A percentile compares a stretch with the other conserved stretches of the same genome.
phyloP scores from a whole-genome alignment of 1,284 basidiomycete species.

The Leccinum fuscescens region DNA sequence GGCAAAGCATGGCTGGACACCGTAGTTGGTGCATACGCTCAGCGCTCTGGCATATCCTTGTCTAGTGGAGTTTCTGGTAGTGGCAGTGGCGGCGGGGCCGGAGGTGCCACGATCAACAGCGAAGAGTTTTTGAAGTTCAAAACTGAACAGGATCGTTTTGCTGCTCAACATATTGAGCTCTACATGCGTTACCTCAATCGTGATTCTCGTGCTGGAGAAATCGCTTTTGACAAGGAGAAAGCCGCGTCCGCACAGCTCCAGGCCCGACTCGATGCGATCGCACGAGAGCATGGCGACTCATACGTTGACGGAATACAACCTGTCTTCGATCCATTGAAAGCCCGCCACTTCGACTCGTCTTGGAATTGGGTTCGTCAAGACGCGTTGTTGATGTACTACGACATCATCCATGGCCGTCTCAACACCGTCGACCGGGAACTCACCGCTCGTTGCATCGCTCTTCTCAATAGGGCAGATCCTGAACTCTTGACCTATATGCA shows the following conservation, averaged over 20 bases:
- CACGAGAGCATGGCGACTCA: conserved; percentile 86
- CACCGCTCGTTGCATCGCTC: conserved; percentile 94
- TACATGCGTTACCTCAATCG: conserved; percentile 95
- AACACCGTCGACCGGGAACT: conserved; percentile 93
- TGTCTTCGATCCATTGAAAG: conserved; percentile 91
- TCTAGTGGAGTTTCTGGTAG: conserved; percentile 63
- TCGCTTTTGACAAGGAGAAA: conserved; percentile 86
- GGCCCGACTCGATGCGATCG: conserved; percentile 83
- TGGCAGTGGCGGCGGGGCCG: conserved; percentile 59
- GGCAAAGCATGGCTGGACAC: conserved; percentile 93
- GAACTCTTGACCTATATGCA: conserved; percentile 93
- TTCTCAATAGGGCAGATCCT: conserved; percentile 96
- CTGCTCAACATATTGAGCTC: conserved; percentile 90
- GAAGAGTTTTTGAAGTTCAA: conserved; percentile 98
- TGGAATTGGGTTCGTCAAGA: conserved; percentile 99
- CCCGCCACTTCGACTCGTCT: conserved; percentile 95
- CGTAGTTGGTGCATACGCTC: conserved; percentile 82
- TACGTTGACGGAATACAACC: conserved; percentile 97
- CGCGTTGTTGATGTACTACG: conserved; percentile 93
- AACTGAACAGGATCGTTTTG: conserved; percentile 89
- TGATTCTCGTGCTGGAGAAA: conserved; percentile 90
- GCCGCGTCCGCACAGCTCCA: conserved; percentile 72
- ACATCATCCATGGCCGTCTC: conserved; percentile 93
- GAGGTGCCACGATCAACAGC: conserved; percentile 90
- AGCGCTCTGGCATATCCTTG: conserved; percentile 86